Conservation (phyloP, 768 basidiomycete genomes). For the Guyanaporus albipodus region DNA sequence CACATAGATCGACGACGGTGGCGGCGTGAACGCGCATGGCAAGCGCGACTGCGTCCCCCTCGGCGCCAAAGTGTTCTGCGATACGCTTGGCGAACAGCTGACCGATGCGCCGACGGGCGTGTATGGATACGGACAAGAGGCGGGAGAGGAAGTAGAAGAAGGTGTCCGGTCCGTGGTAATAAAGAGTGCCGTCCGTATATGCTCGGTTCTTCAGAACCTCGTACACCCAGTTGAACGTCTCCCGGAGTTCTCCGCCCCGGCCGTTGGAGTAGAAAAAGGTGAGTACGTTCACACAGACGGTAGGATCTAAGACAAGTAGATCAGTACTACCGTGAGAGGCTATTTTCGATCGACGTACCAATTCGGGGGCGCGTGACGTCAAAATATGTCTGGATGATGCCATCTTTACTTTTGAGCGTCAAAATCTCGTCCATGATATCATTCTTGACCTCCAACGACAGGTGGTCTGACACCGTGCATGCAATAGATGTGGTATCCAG, state of each 20-base stretch:
- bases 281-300: slow-evolving; percentile 20
- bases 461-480: slow-evolving; percentile 15
- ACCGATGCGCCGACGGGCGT: slow-evolving; percentile 12
- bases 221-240: slow-evolving; percentile 22
- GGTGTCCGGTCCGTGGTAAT: slow-evolving; percentile 16
- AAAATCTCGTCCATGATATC: slow-evolving; percentile 23
- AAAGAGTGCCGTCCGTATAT: slow-evolving; percentile 17
- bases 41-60: slow-evolving; percentile 19
- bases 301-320: slow-evolving; percentile 13
- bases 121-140: slow-evolving; percentile 14
- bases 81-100: slow-evolving; percentile 16
- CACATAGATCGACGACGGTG: slow-evolving; percentile 5
- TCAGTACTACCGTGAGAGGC: too few species aligned
- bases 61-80: slow-evolving; percentile 11
- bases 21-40: slow-evolving; percentile 18
- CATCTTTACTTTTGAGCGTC: slow-evolving; percentile 14
- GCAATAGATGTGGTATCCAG: slow-evolving; percentile 20
- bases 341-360: slow-evolving; percentile 7
- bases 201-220: slow-evolving; percentile 21
- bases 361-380: slow-evolving; percentile 20
- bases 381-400: slow-evolving; percentile 21
- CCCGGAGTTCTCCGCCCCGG: slow-evolving; percentile 13
- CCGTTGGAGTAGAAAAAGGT: slow-evolving; percentile 20
- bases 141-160: slow-evolving; percentile 24
- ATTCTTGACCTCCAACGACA: slow-evolving; percentile 13